Conservation (phyloP, 2,329 filamentous ascomycete species). For the Raffaelea albimanens region DNA sequence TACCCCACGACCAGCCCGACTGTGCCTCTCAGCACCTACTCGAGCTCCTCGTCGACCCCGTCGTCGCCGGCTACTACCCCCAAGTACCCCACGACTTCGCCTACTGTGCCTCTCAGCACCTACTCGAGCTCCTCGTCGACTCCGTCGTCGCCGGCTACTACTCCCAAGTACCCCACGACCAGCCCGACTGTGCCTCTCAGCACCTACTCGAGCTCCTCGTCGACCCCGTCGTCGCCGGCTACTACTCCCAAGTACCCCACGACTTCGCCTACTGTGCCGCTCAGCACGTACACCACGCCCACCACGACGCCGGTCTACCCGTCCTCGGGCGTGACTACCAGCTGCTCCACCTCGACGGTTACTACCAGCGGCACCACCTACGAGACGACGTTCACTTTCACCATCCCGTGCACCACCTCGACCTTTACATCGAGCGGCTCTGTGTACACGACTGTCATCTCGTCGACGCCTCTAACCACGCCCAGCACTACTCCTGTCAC, state of each 20-base stretch:
- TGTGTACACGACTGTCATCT: neutral
- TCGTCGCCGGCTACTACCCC: neutral
- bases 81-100: neutral
- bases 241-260: no score
- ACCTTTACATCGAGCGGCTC: neutral
- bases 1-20: neutral
- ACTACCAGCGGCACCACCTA: neutral
- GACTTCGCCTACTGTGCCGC: no score
- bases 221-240: neutral
- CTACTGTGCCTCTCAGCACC: neutral
- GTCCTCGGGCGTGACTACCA: neutral
- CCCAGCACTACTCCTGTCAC: neutral
- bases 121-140: neutral
- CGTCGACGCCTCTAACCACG: neutral
- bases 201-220: neutral
- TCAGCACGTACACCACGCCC: neutral
- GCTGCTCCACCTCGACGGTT: no score
- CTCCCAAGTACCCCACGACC: neutral
- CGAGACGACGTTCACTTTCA: neutral
- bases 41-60: neutral
- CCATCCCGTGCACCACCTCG: neutral
- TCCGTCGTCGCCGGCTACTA: conserved; percentile 1
- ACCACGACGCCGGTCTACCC: neutral
- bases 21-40: neutral
- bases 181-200: neutral